phyloP scores from a whole-genome alignment of 2,329 filamentous ascomycete species.

The Xylariaceae sp. region DNA sequence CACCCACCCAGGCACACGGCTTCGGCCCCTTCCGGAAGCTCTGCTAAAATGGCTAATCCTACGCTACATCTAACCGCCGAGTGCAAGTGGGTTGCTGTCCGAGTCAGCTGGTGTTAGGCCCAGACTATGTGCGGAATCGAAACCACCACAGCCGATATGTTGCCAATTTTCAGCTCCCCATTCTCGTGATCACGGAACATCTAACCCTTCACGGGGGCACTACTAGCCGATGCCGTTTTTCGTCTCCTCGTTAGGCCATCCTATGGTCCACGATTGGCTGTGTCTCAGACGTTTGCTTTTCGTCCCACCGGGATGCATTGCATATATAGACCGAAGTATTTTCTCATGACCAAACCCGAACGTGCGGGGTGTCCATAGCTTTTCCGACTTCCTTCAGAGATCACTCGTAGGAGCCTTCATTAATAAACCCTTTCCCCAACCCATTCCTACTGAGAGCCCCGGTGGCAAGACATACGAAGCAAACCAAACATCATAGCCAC shows the following conservation, averaged over 20 bases:
- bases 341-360: background rate
- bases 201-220: background rate
- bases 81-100: background rate
- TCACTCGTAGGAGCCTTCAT: slow-evolving; percentile 4
- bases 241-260: background rate
- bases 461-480: background rate
- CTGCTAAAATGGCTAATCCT: background rate
- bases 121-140: background rate
- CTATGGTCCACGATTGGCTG: background rate
- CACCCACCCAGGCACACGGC: background rate
- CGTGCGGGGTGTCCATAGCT: slow-evolving; percentile 10
- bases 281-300: background rate
- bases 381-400: background rate
- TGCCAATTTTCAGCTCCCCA: background rate
- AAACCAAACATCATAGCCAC: background rate
- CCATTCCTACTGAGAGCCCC: background rate
- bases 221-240: background rate
- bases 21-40: background rate
- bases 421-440: background rate
- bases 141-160: too few relatives aligned
- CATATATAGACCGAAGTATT: background rate
- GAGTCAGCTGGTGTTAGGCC: background rate
- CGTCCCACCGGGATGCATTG: background rate
- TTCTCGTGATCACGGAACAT: background rate
- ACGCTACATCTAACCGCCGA: background rate